Percentiles rank a stretch among this genome's conserved stretches.
These are phyloP conservation scores for Lepiota brunneoincarnata DNA, from an alignment of 768 basidiomycete species.

Conservation along the genomic window DNA sequence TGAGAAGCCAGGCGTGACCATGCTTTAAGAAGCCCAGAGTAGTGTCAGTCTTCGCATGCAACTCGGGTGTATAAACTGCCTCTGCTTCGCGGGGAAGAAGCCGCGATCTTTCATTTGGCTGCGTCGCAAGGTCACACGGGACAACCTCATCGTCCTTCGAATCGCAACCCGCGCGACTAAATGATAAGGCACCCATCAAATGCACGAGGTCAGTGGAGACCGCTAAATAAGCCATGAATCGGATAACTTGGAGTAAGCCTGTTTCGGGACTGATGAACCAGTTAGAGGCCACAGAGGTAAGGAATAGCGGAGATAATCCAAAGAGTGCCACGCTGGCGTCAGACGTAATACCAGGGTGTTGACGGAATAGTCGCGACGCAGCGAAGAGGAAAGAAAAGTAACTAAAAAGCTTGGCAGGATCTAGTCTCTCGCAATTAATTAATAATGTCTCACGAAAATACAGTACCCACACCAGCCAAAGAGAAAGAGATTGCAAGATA, in stretches of 20 bases:
- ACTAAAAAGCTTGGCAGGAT: slow-evolving; percentile 21
- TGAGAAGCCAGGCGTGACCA: slow-evolving; percentile 64
- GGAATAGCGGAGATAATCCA: slow-evolving; percentile 77
- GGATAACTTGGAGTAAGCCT: slow-evolving; percentile 40
- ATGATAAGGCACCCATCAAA: slow-evolving; percentile 45
- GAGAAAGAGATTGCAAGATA: slow-evolving; percentile 53
- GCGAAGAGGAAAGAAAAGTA: slow-evolving; percentile 78
- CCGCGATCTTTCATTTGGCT: slow-evolving; percentile 31
- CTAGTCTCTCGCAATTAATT: background rate
- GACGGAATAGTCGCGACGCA: slow-evolving; percentile 68
- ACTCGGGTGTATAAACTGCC: slow-evolving; percentile 6
- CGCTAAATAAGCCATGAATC: slow-evolving; percentile 58
- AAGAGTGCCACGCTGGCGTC: slow-evolving; percentile 71
- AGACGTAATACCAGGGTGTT: slow-evolving; percentile 61
- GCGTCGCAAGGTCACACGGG: background rate
- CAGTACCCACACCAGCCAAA: slow-evolving; percentile 63
- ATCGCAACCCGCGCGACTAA: slow-evolving; percentile 4
- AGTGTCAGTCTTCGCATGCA: slow-evolving; percentile 16
- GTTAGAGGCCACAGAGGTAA: slow-evolving; percentile 60
- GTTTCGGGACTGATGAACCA: slow-evolving; percentile 51
- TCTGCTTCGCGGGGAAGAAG: slow-evolving; percentile 17
- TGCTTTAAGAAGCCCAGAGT: slow-evolving; percentile 48
- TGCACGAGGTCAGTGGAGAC: slow-evolving; percentile 51
- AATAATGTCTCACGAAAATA: slow-evolving; percentile 58
- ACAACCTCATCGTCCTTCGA: slow-evolving; percentile 3